Base-by-base conservation (phyloP, 352 stramenopile species). In the Phytopythium chamaehyphon region DNA sequence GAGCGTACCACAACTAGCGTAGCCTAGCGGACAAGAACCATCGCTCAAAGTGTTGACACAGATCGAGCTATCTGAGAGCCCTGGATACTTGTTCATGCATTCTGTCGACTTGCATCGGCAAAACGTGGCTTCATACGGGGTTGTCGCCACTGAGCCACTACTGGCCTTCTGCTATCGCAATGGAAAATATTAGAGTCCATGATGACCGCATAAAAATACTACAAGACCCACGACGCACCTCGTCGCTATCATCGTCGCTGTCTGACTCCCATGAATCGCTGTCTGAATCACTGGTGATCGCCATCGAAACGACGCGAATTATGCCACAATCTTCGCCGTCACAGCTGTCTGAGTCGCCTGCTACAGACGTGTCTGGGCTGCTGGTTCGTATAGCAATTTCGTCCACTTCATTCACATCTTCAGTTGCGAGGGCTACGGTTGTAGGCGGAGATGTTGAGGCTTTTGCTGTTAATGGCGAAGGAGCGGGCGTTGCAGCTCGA, bases 81-180 rank as follows among this genome's bases (percentile, higher is more conserved):
- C 81, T 22, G 71, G 74, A 38, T 79, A 82, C 23, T 82, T 61
- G 51, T 86, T 80, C 63, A 89, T 79, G 61, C 81, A 92, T 57
- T 92, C 78, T 7, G 53, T 76, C 39, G 57, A 49, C 38, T 77
- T 76, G 59, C 81, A 92, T 8, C 81, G 74, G 43, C 81, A 92
- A 40, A 83, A 88, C 3, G 57, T 81, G 7, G 81, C 88, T 6
- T 55, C 63, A 46, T 92, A 92, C 12, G 66, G 72, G 12, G 47
- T 53, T 16, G 35, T 28, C 5, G 45, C n/a, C 28, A 26, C 26
- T 33, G 28, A 28, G 28, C 37, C 19, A n/a, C 9, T 18, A 11
- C 23, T 38, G 11, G 10, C 6, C 28, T 15, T 12, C 19, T 24
- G 21, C 22, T 33, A 33, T 5, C 28, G 5, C 28, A 5, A 33